phyloP scores from a whole-genome alignment of 169 alveolate species.

The Cryptosporidium xiaoi region DNA sequence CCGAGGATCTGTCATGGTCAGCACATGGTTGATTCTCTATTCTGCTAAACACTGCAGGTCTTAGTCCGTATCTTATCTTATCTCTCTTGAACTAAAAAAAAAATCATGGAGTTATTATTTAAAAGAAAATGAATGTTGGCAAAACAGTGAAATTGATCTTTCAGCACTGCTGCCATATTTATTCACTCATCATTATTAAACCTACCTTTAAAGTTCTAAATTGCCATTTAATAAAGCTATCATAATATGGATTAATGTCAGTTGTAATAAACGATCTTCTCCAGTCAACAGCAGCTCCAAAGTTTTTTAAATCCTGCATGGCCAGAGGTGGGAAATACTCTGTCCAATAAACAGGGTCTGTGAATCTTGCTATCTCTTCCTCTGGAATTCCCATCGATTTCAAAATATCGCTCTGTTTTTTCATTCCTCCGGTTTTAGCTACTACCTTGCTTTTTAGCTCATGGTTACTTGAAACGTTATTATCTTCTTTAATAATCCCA shows the following conservation, averaged over 20 bases:
- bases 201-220: slow-evolving; percentile 91
- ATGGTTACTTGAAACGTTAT: slow-evolving; percentile 35
- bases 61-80: slow-evolving; percentile 57
- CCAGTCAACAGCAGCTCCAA: slow-evolving; percentile 95
- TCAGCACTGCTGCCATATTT: no score
- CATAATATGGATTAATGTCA: slow-evolving; percentile 96
- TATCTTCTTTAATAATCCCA: background rate
- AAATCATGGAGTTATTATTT: background rate
- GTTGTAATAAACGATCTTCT: slow-evolving; percentile 99
- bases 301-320: slow-evolving; percentile 88
- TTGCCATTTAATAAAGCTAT: slow-evolving; percentile 97
- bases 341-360: slow-evolving; percentile 97
- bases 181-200: background rate
- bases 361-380: slow-evolving; percentile 93
- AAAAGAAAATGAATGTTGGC: background rate
- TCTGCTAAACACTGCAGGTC: slow-evolving; percentile 73
- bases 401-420: slow-evolving; percentile 91
- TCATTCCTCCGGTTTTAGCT: slow-evolving; percentile 87
- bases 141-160: no score
- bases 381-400: slow-evolving; percentile 92
- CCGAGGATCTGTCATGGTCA: slow-evolving; percentile 96
- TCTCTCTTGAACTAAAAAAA: slow-evolving; percentile 43
- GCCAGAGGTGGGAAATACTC: slow-evolving; percentile 97
- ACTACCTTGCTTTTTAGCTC: slow-evolving; percentile 87
- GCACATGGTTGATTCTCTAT: slow-evolving; percentile 97